Conservation (phyloP, 1,284 basidiomycete species). For the Athelia sp. region DNA sequence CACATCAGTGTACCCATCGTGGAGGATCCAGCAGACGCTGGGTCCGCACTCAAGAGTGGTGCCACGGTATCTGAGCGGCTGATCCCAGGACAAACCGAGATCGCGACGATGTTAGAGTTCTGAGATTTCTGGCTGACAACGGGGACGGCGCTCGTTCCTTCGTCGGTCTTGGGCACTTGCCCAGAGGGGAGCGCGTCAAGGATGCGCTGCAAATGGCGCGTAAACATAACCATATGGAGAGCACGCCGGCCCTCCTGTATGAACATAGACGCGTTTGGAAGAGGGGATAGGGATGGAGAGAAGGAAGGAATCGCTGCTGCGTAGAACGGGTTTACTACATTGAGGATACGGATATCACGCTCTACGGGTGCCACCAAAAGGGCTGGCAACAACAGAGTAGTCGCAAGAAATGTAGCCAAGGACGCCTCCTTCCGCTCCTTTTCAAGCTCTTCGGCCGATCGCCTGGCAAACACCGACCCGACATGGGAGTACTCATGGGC, state of each 20-base stretch:
- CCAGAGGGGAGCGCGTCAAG: constrained; percentile 68
- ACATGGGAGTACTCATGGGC: constrained; percentile 69
- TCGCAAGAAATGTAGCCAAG: constrained; percentile 72
- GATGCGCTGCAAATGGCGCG: constrained; percentile 72
- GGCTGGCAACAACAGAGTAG: constrained; percentile 72
- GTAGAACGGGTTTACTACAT: constrained; percentile 81
- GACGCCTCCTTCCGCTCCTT: constrained; percentile 40
- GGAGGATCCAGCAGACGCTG: constrained; percentile 27
- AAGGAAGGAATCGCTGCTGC: constrained; percentile 61
- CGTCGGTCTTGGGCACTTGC: constrained; percentile 50
- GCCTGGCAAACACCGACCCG: constrained; percentile 39
- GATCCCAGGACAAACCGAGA: constrained; percentile 70
- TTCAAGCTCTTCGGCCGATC: constrained; percentile 21
- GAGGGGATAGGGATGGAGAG: constrained; percentile 21
- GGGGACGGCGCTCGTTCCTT: constrained; percentile 32
- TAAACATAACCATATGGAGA: constrained; percentile 57
- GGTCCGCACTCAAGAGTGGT: constrained; percentile 46
- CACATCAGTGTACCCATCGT: constrained; percentile 41
- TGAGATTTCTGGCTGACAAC: constrained; percentile 44
- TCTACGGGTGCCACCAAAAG: constrained; percentile 77
- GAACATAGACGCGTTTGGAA: constrained; percentile 33
- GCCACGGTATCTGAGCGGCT: constrained; percentile 63
- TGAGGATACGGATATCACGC: constrained; percentile 79
- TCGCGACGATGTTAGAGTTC: constrained; percentile 66
- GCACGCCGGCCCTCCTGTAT: constrained; percentile 60